These are phyloP conservation scores for Aurinia saxatilis DNA, from an alignment of 345 rosid species.

Conservation along the genomic window DNA sequence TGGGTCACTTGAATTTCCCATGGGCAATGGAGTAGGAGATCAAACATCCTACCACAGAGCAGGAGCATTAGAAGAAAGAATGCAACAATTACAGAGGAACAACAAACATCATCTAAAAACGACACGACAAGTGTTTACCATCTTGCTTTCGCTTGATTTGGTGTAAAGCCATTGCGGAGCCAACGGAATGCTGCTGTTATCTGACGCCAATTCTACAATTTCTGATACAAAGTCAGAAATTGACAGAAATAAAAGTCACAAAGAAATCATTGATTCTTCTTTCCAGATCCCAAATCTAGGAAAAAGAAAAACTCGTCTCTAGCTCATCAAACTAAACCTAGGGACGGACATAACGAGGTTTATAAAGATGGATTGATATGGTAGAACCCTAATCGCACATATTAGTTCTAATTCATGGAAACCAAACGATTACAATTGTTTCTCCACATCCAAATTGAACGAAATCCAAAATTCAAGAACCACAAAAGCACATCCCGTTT, in stretches of 20 bases:
- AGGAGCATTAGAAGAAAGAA: not conserved
- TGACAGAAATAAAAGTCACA: not conserved
- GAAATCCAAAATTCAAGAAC: not conserved
- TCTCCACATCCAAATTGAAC: not conserved
- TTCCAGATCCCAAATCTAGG: not conserved
- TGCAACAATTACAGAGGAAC: not conserved
- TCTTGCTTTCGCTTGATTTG: constrained; percentile 58
- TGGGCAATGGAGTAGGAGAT: constrained; percentile 35
- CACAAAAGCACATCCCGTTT: too few species aligned
- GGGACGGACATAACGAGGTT: not conserved
- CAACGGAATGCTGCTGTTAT: constrained; percentile 82
- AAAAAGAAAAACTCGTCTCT: too few species aligned
- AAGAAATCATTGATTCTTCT: not conserved
- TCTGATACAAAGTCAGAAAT: not conserved
- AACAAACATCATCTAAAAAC: not conserved
- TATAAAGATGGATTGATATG: not conserved
- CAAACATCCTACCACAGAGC: constrained; percentile 41
- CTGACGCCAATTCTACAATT: constrained; percentile 51
- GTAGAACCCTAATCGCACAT: constrained; percentile 6
- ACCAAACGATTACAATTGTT: not conserved
- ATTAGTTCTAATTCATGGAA: constrained; percentile 1
- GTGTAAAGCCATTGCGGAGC: constrained; percentile 96
- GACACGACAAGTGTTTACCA: constrained; percentile 29
- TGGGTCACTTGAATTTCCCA: constrained; percentile 41
- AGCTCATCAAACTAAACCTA: not conserved